A percentile compares a stretch with the other conserved stretches of the same genome.
Conservation (phyloP, 176 grass and related monocot genomes). For the Miscanthus lutarioriparius region DNA sequence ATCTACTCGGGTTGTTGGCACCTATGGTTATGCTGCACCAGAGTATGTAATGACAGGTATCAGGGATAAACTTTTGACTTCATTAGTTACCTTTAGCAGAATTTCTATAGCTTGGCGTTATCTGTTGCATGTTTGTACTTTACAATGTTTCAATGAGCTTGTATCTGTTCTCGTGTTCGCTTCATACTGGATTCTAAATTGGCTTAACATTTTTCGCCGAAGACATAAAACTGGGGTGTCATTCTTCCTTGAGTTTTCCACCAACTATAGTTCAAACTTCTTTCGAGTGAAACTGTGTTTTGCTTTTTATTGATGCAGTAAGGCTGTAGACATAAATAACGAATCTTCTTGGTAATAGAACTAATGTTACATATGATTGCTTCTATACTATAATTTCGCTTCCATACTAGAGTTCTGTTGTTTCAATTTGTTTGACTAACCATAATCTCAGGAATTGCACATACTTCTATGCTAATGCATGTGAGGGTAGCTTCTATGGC, state of each 20-base stretch:
- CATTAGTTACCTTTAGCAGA: neutral
- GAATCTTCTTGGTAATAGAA: neutral
- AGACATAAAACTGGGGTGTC: neutral
- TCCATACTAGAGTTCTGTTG: neutral
- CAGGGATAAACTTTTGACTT: slow-evolving; percentile 13
- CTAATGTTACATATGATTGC: neutral
- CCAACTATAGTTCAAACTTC: neutral
- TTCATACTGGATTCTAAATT: neutral
- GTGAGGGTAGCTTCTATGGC: neutral
- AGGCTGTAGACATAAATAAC: neutral
- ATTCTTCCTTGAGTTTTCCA: neutral
- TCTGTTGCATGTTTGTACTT: neutral
- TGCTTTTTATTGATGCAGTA: neutral
- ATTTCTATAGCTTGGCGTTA: neutral
- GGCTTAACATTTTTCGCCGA: neutral
- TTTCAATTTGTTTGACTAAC: neutral
- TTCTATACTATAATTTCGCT: neutral
- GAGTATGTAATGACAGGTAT: slow-evolving; percentile 98
- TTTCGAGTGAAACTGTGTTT: neutral
- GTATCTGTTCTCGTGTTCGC: neutral
- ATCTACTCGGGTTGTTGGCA: slow-evolving; percentile 84
- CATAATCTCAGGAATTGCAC: neutral
- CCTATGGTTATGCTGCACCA: slow-evolving; percentile 89
- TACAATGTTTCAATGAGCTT: slow-evolving; percentile 15
- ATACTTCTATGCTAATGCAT: neutral